These are phyloP conservation scores for Mortierella sp. DNA, from an alignment of 371 early-diverging fungal species.

Conservation along the genomic window DNA sequence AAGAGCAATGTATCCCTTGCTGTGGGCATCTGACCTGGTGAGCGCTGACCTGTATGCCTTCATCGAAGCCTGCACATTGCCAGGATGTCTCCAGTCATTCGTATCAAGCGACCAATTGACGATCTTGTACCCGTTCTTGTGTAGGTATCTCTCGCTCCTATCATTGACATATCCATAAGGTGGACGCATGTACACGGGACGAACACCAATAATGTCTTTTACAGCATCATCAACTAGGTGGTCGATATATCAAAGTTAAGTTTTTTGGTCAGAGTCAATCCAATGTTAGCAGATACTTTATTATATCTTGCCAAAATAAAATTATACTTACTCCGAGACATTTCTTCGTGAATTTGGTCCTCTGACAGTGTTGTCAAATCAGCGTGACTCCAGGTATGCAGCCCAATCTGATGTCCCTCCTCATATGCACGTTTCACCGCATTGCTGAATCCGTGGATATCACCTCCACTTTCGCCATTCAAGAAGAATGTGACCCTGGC, in stretches of 20 bases:
- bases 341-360: conserved; percentile 38
- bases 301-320: too few relatives aligned
- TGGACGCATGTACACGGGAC: conserved; percentile 44
- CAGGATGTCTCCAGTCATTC: conserved; percentile 39
- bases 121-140: conserved; percentile 31
- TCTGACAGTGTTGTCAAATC: conserved; percentile 58
- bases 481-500: conserved; percentile 79
- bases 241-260: background rate
- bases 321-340: conserved; percentile 31
- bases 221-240: conserved; percentile 31
- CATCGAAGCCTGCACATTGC: conserved; percentile 6
- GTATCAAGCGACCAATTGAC: conserved; percentile 35
- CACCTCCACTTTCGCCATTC: conserved; percentile 62
- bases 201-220: conserved; percentile 34
- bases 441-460: conserved; percentile 44
- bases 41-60: conserved; percentile 8
- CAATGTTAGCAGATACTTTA: background rate
- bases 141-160: background rate
- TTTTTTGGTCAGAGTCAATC: background rate
- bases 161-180: conserved; percentile 25
- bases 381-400: conserved; percentile 66
- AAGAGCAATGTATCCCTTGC: conserved; percentile 25
- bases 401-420: conserved; percentile 66
- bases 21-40: background rate
- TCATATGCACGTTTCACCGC: conserved; percentile 60